Percentiles rank a stretch among this genome's conserved stretches.
Evolutionary conservation across 139 green algal genomes (phyloP).

Genomic region (Pleodorina starrii): DNA sequence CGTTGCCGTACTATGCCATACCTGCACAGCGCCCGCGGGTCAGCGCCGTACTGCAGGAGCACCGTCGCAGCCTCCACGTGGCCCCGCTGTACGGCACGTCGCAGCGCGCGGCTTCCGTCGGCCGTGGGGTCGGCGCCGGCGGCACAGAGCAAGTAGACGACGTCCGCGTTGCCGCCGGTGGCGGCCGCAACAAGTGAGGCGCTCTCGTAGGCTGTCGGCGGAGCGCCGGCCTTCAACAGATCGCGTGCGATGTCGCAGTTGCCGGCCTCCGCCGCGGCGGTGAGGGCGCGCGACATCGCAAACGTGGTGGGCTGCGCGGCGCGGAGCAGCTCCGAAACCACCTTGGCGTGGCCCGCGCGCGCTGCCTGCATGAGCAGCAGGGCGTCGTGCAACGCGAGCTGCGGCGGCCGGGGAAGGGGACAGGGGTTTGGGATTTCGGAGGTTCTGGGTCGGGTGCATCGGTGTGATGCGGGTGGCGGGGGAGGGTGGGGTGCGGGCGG

Average conservation of each 20-base stretch:
- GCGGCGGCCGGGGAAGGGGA: not conserved
- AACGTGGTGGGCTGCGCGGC: not conserved
- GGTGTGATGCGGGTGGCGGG: no score
- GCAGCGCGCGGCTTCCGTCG: not conserved
- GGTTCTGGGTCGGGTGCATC: no score
- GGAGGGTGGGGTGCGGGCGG: no score
- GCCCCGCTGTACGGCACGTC: not conserved
- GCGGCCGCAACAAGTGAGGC: not conserved
- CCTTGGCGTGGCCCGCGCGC: not conserved
- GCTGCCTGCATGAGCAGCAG: conserved; percentile 4
- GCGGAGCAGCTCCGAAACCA: not conserved
- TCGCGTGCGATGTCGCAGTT: not conserved
- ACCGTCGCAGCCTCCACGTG: not conserved
- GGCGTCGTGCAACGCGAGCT: conserved; percentile 15
- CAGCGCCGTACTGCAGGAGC: conserved; percentile 20
- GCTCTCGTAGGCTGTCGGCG: not conserved
- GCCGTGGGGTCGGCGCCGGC: conserved; percentile 24
- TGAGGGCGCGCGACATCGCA: conserved; percentile 10
- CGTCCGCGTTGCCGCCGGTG: not conserved
- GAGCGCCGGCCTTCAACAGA: not conserved
- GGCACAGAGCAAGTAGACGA: conserved; percentile 16
- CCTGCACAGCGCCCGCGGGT: conserved; percentile 18
- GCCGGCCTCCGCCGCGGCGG: not conserved
- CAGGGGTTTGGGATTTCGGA: no score
- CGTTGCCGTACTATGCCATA: no score